A percentile compares a stretch with the other conserved stretches of the same genome.
Conservation (phyloP, 1,284 basidiomycete genomes). For the Naganishia sp. region DNA sequence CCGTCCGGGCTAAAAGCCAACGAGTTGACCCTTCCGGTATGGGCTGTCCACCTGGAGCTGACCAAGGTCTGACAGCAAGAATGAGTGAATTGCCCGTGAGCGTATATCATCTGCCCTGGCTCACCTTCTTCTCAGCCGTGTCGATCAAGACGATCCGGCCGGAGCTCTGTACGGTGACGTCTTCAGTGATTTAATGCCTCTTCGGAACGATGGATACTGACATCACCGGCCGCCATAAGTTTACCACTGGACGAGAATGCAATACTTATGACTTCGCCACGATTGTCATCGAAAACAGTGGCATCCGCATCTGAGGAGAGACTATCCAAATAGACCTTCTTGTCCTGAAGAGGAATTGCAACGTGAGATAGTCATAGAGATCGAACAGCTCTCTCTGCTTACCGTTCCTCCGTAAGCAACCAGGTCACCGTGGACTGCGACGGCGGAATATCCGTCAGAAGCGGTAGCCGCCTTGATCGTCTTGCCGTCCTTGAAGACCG, state of each 20-base stretch:
- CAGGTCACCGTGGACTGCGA: slow-evolving; percentile 46
- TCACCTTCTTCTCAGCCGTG: slow-evolving; percentile 64
- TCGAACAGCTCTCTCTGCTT: slow-evolving; percentile 1
- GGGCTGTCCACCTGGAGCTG: slow-evolving; percentile 79
- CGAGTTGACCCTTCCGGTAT: slow-evolving; percentile 77
- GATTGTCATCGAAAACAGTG: slow-evolving; percentile 66
- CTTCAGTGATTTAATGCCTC: background rate
- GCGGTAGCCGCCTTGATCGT: slow-evolving; percentile 20
- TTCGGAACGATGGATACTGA: slow-evolving; percentile 51
- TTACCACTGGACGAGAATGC: slow-evolving; percentile 78
- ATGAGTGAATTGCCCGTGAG: background rate
- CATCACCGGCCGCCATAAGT: slow-evolving; percentile 77
- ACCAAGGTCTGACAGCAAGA: slow-evolving; percentile 60
- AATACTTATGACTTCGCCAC: slow-evolving; percentile 70
- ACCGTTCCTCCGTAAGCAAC: slow-evolving; percentile 45
- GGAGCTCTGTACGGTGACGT: slow-evolving; percentile 35
- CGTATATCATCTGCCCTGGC: slow-evolving; percentile 7
- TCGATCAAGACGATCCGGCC: slow-evolving; percentile 58
- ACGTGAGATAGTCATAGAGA: background rate
- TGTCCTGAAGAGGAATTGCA: slow-evolving; percentile 58
- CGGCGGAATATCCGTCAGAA: slow-evolving; percentile 39
- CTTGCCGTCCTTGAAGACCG: slow-evolving; percentile 55
- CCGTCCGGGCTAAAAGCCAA: slow-evolving; percentile 76
- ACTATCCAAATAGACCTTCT: slow-evolving; percentile 65
- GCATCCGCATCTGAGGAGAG: slow-evolving; percentile 37